phyloP scores from a whole-genome alignment of 1,284 basidiomycete species.

The Apiotrichum mycotoxinovorans region DNA sequence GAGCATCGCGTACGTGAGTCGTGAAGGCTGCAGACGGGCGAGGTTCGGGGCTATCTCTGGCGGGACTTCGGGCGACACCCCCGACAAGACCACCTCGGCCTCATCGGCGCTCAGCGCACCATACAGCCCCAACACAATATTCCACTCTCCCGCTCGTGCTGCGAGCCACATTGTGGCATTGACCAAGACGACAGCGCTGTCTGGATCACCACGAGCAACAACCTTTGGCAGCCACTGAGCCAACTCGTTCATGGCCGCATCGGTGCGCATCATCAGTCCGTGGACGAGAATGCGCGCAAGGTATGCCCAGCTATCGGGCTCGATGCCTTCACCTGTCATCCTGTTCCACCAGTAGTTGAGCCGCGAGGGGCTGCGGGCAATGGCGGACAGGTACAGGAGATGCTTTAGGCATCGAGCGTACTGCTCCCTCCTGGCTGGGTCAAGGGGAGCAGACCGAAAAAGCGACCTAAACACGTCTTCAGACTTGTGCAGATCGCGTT shows the following conservation, averaged over 20 bases:
- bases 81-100: neutral
- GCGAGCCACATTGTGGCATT: constrained; percentile 55
- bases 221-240: constrained; percentile 9
- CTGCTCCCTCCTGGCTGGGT: constrained; percentile 8
- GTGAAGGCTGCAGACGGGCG: constrained; percentile 56
- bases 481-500: constrained; percentile 15
- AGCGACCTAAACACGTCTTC: constrained; percentile 20
- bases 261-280: constrained; percentile 7
- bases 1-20: constrained; percentile 64
- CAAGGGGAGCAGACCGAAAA: constrained; percentile 13
- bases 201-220: neutral
- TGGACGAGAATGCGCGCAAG: constrained; percentile 22
- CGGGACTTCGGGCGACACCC: constrained; percentile 12
- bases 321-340: constrained; percentile 19
- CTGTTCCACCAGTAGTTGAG: constrained; percentile 30
- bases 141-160: constrained; percentile 53
- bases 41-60: constrained; percentile 2
- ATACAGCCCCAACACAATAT: constrained; percentile 62
- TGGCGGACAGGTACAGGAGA: constrained; percentile 33
- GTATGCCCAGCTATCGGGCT: constrained; percentile 24
- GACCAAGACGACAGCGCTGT: constrained; percentile 10
- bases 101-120: constrained; percentile 18
- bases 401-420: constrained; percentile 31
- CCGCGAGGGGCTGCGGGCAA: constrained; percentile 16
- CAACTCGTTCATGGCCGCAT: constrained; percentile 7